Evolutionary conservation across 2,329 filamentous ascomycete genomes (phyloP), one percentile per base, ranked within the genome.

Genomic region (Malbranchea zuffiana): DNA sequence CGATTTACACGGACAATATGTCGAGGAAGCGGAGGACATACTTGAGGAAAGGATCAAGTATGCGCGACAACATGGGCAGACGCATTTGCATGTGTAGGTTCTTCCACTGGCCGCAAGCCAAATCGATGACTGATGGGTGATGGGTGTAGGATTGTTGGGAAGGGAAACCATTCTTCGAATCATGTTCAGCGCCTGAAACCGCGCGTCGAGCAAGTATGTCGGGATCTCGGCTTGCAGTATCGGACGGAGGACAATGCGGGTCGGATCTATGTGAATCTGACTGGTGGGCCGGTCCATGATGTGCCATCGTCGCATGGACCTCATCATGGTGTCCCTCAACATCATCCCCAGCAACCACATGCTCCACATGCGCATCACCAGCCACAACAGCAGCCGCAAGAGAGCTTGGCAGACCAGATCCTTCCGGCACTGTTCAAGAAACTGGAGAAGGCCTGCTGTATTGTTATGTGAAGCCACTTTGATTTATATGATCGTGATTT

Each of bases 111-210:
- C 18, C 6, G 18, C 10, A 21, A 32, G n/a, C 15, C 12, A 7
- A 27, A 10, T 13, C 26, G 29, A 29, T 21, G 16, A 25, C 23
- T 35, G 20, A 12, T 31, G 19, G 13, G 13, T 25, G 3, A 8
- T 29, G 6, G 5, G 11, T 21, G 31, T 41, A 74, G 70, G 26
- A 95, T 98, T 52, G 88, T 96, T 19, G 90, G 90, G 53, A 93
- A 88, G 62, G 90, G 90, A 3, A 90, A 92, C 58, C 90, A 98
- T 64, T 84, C 78, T 34, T 67, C 64, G 6, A 74, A 78, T 47
- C 81, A 90, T 52, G 71, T 96, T 16, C 85, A 94, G 61, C 95
- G 90, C 69, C 78, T 98, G 60, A 95, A 93, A 65, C 90, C 90
- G n/a, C 73, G 82, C 43, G 85, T 96, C 28, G 87, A 96, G 64